Conservation (phyloP, 1,284 basidiomycete species). For the Ceratobasidium sp. region DNA sequence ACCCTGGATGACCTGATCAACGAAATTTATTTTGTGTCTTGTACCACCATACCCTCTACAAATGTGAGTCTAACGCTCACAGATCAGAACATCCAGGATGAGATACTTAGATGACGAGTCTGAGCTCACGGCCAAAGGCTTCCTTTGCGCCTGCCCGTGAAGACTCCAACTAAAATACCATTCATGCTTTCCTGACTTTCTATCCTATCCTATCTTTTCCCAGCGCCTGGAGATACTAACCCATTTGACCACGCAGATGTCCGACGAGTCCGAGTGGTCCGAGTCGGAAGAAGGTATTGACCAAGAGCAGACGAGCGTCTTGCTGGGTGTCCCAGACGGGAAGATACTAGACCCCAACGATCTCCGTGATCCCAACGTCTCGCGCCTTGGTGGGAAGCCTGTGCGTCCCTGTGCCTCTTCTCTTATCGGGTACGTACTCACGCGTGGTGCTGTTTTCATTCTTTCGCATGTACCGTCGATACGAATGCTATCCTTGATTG, state of each 20-base stretch:
- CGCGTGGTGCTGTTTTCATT: background rate
- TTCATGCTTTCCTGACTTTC: slow-evolving; percentile 84
- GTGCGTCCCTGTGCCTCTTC: slow-evolving; percentile 64
- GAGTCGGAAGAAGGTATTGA: slow-evolving; percentile 69
- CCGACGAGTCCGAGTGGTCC: slow-evolving; percentile 67
- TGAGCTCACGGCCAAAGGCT: slow-evolving; percentile 65
- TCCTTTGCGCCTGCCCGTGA: slow-evolving; percentile 68
- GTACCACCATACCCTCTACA: background rate
- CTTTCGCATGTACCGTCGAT: slow-evolving; percentile 8
- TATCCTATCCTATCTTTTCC: slow-evolving; percentile 44
- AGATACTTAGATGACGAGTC: slow-evolving; percentile 89
- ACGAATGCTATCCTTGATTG: background rate
- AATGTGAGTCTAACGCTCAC: background rate
- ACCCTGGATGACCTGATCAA: slow-evolving; percentile 32
- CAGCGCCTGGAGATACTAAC: slow-evolving; percentile 43
- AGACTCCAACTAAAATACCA: slow-evolving; percentile 74
- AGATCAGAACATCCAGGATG: slow-evolving; percentile 61
- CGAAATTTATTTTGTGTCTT: slow-evolving; percentile 30
- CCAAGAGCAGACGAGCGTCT: slow-evolving; percentile 73
- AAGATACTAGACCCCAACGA: slow-evolving; percentile 65
- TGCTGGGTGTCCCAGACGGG: slow-evolving; percentile 82
- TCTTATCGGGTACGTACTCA: slow-evolving; percentile 46
- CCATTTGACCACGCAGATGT: slow-evolving; percentile 50
- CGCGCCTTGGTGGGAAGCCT: slow-evolving; percentile 85
- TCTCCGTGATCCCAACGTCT: slow-evolving; percentile 76